phyloP scores from a whole-genome alignment of 1,284 basidiomycete species.

The Neonothopanus nambi region DNA sequence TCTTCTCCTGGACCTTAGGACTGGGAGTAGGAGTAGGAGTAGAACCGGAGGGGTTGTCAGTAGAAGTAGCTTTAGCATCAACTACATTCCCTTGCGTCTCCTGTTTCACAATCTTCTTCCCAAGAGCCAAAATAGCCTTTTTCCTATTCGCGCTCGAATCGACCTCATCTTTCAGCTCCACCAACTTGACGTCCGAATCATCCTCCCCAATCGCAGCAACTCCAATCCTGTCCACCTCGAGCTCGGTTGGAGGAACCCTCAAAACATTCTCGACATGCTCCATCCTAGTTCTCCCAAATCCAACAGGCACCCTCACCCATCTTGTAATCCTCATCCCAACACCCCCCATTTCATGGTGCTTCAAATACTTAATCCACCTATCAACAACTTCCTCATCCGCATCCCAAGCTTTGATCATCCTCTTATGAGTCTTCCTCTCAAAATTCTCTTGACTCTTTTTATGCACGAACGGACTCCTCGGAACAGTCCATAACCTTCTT shows the following conservation, averaged over 20 bases:
- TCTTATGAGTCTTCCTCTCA: conserved; percentile 80
- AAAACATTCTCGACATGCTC: conserved; percentile 31
- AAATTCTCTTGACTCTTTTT: conserved; percentile 99
- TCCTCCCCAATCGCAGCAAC: conserved; percentile 17
- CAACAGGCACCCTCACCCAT: conserved; percentile 74
- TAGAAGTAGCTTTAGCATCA: not conserved
- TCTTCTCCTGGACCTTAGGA: too few relatives aligned
- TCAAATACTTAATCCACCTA: conserved; percentile 81
- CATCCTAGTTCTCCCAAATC: conserved; percentile 54
- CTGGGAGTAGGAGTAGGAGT: too few relatives aligned
- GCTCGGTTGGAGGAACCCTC: conserved; percentile 28
- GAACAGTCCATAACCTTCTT: conserved; percentile 86
- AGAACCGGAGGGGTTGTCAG: too few relatives aligned
- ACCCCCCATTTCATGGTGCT: conserved; percentile 78
- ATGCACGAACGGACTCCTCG: conserved; percentile 85
- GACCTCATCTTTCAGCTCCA: conserved; percentile 30
- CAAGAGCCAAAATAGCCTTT: conserved; percentile 25
- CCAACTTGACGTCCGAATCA: conserved; percentile 27
- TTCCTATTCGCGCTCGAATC: conserved; percentile 8
- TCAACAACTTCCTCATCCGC: conserved; percentile 80
- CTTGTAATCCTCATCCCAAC: conserved; percentile 84
- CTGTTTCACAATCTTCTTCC: conserved; percentile 47
- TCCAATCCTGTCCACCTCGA: too few relatives aligned
- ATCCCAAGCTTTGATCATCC: conserved; percentile 91
- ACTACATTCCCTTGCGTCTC: conserved; percentile 30